A percentile compares a stretch with the other conserved stretches of the same genome.
Evolutionary conservation across 345 rosid species (phyloP).

Genomic region (Euphorbia lathyris): DNA sequence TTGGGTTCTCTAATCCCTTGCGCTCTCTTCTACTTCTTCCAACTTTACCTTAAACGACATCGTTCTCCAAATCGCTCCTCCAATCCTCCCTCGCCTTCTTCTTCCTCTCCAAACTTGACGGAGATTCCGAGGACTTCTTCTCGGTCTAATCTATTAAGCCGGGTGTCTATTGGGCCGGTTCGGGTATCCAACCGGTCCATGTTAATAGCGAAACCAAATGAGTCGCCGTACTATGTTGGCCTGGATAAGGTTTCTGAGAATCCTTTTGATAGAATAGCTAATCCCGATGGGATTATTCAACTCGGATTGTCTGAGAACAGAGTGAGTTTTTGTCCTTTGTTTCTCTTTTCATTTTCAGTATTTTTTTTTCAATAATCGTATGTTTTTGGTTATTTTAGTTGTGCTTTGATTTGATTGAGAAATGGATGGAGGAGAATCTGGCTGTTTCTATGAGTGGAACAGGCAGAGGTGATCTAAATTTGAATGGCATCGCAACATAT

Average conservation of each 20-base stretch:
- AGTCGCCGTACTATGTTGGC: constrained; percentile 72
- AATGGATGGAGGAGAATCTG: constrained; percentile 69
- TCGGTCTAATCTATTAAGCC: constrained; percentile 43
- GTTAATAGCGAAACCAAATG: constrained; percentile 51
- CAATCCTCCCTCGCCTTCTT: constrained; percentile 44
- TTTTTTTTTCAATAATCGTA: not conserved
- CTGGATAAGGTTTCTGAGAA: constrained; percentile 54
- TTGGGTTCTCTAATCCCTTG: constrained; percentile 86
- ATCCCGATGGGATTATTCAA: constrained; percentile 69
- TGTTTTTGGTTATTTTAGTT: constrained; percentile 38
- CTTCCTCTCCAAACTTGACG: constrained; percentile 41
- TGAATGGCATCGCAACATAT: constrained; percentile 65
- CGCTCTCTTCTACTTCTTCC: constrained; percentile 75
- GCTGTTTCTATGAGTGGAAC: constrained; percentile 40
- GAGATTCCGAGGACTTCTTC: constrained; percentile 56
- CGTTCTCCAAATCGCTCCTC: constrained; percentile 38
- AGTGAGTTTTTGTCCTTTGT: constrained; percentile 31
- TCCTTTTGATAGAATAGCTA: constrained; percentile 49
- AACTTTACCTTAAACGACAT: constrained; percentile 62
- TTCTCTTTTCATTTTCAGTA: not conserved
- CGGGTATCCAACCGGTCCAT: constrained; percentile 53
- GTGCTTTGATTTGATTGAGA: constrained; percentile 84
- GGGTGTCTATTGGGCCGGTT: constrained; percentile 57
- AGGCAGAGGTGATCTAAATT: constrained; percentile 40
- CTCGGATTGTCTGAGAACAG: constrained; percentile 83